These are phyloP conservation scores for Coemansia sp. DNA, from an alignment of 192 early-diverging fungal genomes.

Conservation along the genomic window DNA sequence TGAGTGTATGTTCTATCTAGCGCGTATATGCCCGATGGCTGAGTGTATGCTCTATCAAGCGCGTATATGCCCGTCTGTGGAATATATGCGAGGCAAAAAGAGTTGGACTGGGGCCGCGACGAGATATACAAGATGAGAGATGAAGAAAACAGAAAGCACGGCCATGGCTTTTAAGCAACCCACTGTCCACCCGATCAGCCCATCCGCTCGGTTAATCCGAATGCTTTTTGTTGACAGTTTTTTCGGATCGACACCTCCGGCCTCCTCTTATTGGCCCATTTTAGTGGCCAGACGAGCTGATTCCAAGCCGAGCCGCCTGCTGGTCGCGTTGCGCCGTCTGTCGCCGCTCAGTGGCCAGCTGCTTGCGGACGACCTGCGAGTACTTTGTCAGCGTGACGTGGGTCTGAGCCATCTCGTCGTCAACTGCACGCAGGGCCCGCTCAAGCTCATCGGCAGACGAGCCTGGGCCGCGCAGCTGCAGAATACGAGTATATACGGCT, in stretches of 20 bases:
- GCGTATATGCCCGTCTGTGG: background rate
- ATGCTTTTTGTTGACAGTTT: background rate
- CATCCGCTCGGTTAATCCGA: constrained; percentile 1
- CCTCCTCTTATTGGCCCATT: background rate
- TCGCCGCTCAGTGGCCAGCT: constrained; percentile 30
- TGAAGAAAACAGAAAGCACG: constrained; percentile 5
- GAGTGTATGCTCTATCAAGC: background rate
- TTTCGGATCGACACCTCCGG: constrained; percentile 5
- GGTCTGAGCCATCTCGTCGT: constrained; percentile 24
- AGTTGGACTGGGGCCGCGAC: background rate
- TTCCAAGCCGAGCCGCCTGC: background rate
- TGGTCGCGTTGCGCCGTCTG: constrained; percentile 2
- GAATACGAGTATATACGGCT: constrained; percentile 31
- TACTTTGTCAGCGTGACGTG: constrained; percentile 31
- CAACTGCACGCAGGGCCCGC: constrained; percentile 22
- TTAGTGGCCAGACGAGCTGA: background rate
- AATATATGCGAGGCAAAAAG: background rate
- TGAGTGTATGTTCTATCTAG: background rate
- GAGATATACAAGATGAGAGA: constrained; percentile 10
- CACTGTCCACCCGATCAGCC: background rate
- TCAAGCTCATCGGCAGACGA: constrained; percentile 14
- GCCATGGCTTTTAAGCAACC: background rate
- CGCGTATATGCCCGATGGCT: background rate
- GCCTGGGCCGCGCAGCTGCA: constrained; percentile 34
- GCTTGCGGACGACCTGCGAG: constrained; percentile 39